These are phyloP conservation scores for Agaricus sinodeliciosus DNA, from an alignment of 768 basidiomycete genomes.

Conservation along the genomic window DNA sequence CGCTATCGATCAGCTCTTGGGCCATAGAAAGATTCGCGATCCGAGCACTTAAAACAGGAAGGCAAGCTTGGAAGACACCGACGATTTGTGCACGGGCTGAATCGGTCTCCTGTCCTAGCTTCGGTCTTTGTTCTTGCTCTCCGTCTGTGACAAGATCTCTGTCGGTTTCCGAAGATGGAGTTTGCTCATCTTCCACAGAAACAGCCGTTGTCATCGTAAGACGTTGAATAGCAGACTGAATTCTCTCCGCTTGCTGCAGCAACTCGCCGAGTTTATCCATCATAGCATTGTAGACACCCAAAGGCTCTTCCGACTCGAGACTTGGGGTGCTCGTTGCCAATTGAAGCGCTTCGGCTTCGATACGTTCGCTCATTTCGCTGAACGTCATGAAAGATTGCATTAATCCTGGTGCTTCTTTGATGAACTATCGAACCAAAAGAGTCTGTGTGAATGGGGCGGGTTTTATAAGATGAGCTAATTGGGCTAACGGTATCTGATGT, in stretches of 20 bases:
- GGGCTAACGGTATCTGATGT: slow-evolving; percentile 27
- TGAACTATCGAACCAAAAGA: slow-evolving; percentile 23
- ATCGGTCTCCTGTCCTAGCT: slow-evolving; percentile 9
- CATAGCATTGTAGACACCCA: slow-evolving; percentile 35
- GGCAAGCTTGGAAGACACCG: slow-evolving; percentile 36
- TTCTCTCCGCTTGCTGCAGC: slow-evolving; percentile 19
- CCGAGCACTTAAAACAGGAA: slow-evolving; percentile 42
- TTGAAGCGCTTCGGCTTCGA: slow-evolving; percentile 37
- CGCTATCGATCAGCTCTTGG: slow-evolving; percentile 40
- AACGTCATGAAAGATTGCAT: slow-evolving; percentile 43
- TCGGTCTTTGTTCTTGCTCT: neutral
- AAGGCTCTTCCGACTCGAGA: slow-evolving; percentile 31
- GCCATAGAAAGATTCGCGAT: slow-evolving; percentile 41
- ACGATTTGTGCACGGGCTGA: slow-evolving; percentile 33
- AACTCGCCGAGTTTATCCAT: slow-evolving; percentile 31
- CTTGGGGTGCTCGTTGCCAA: slow-evolving; percentile 27
- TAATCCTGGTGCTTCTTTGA: slow-evolving; percentile 36
- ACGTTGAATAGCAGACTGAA: slow-evolving; percentile 21
- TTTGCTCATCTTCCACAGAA: too few species aligned
- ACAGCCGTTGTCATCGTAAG: slow-evolving; percentile 10
- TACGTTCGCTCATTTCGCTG: slow-evolving; percentile 34
- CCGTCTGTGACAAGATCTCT: neutral
- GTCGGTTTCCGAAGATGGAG: neutral
- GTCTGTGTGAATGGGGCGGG: neutral
- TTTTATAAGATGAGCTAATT: neutral